Evolutionary conservation across 208 protist species (phyloP).

Genomic region (Trichomonas tenax): DNA sequence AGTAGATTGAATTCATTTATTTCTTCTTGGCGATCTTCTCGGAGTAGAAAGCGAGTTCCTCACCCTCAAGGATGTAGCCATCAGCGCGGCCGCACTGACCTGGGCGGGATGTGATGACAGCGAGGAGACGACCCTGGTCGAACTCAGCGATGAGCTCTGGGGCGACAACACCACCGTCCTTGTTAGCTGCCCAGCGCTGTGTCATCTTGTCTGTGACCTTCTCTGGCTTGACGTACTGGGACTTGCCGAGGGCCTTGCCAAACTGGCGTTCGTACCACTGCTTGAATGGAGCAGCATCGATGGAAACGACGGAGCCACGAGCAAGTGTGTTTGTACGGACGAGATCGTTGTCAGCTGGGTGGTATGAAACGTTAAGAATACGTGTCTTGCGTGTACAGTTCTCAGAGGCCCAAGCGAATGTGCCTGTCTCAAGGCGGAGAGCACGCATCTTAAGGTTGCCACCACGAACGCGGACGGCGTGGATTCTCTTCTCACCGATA

Average conservation of each 20-base stretch:
- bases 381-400: neutral
- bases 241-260: too few relatives aligned
- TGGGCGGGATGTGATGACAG: neutral
- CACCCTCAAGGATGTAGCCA: constrained; percentile 20
- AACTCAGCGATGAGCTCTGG: neutral
- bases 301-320: too few relatives aligned
- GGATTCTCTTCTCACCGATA: too few relatives aligned
- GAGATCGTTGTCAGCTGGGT: neutral
- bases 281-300: too few relatives aligned
- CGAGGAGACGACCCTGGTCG: neutral
- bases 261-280: too few relatives aligned
- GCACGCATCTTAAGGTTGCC: neutral
- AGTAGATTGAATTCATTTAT: neutral
- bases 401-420: neutral
- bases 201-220: too few relatives aligned
- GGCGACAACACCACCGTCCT: neutral
- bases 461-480: too few relatives aligned
- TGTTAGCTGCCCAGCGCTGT: neutral
- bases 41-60: neutral
- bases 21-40: too few relatives aligned
- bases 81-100: too few relatives aligned
- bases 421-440: too few relatives aligned
- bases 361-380: neutral
- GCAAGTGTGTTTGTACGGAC: too few relatives aligned
- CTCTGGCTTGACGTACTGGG: too few relatives aligned